Evolutionary conservation across 257 asterid genomes (phyloP).

Genomic region (Solanum habrochaites): DNA sequence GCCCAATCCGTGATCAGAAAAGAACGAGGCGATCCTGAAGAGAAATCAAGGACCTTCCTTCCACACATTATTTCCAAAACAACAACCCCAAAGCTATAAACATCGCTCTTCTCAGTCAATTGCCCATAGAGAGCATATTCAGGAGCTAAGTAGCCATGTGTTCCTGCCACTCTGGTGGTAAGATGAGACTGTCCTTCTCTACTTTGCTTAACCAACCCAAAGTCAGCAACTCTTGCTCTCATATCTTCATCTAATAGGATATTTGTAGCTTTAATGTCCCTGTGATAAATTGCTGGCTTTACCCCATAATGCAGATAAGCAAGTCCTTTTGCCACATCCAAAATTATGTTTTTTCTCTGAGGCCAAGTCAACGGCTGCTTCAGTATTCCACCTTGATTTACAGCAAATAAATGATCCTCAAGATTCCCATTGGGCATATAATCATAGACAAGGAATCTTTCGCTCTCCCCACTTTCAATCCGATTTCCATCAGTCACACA

Average conservation of each 20-base stretch:
- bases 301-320: conserved; percentile 77
- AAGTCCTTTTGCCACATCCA: conserved; percentile 80
- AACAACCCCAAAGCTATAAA: conserved; percentile 84
- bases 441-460: conserved; percentile 71
- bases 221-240: conserved; percentile 93
- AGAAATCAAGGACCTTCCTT: conserved; percentile 71
- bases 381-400: not conserved
- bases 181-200: conserved; percentile 80
- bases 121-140: conserved; percentile 91
- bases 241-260: conserved; percentile 64
- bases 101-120: conserved; percentile 81
- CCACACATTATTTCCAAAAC: conserved; percentile 92
- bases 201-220: conserved; percentile 68
- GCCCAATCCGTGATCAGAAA: conserved; percentile 83
- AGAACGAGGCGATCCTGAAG: conserved; percentile 37
- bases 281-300: conserved; percentile 69
- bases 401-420: conserved; percentile 53
- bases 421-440: conserved; percentile 90
- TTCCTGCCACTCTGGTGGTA: conserved; percentile 88
- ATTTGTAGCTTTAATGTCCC: conserved; percentile 84
- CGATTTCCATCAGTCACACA: conserved; percentile 44
- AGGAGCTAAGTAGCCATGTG: conserved; percentile 88
- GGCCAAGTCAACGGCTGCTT: conserved; percentile 58
- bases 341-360: conserved; percentile 54
- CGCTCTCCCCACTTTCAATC: conserved; percentile 27